Evolutionary conservation across 2,329 filamentous ascomycete species (phyloP), one percentile per base, ranked within the genome.

Genomic region (Neurospora sp.): DNA sequence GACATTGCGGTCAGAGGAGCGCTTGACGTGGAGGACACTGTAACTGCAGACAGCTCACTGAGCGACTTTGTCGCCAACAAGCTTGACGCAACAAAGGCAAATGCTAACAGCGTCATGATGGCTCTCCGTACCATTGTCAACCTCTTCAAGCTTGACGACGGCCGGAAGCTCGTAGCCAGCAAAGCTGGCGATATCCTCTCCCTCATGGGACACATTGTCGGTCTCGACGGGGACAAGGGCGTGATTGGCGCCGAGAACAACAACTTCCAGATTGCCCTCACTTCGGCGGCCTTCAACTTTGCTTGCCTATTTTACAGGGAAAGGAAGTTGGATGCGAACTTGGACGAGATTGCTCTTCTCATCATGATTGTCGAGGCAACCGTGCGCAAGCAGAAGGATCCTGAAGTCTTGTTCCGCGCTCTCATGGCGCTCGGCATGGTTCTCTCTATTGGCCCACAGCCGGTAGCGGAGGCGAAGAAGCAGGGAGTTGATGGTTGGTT

Each of bases 31-130:
- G 62, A 87, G 80, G 72, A 78, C 70, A 71, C 81, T 78, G 39
- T 87, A 15, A 8, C 67, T 5, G 1, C 67, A 15, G 43, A 15
- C 6, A 17, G 28, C 10, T 37, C 68, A n/a, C 39, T 75, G 6
- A 23, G 65, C 23, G 70, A 73, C 2, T 66, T 74, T 57, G 65
- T 73, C 69, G 52, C 68, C 2, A 70, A 38, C 1, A 57, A 41
- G 6, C 65, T 72, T 8, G 70, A 73, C 81, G 85, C 88, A 8
- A 79, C 81, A 4, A 81, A 85, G 0, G 84, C 91, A 0, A 89
- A 88, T 43, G 85, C 90, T 68, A 97, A 97, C 79, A 93, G 93
- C 74, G 87, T 88, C 11, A 97, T 98, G 90, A 91, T 99, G 84
- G 89, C 91, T 0, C 84, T 93, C 12, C 91, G 96, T 4, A 87